Evolutionary conservation across 108 stramenopile species (phyloP).

Genomic region (Cyclotella baltica): DNA sequence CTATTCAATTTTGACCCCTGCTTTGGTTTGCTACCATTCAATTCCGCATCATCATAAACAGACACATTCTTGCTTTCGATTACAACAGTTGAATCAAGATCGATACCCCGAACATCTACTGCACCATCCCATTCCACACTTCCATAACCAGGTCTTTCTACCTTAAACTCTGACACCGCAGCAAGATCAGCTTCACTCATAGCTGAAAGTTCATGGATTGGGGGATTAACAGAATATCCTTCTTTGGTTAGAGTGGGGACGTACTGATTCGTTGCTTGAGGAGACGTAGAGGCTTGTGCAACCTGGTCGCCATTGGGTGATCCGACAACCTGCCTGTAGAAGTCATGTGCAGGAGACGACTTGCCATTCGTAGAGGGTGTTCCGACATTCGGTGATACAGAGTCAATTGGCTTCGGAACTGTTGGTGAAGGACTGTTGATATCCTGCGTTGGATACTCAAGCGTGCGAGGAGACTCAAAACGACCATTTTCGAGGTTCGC

Average conservation of each 20-base stretch:
- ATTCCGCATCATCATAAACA: constrained; percentile 88
- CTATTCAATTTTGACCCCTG: constrained; percentile 89
- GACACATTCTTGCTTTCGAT: constrained; percentile 88
- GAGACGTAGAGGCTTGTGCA: constrained; percentile 24
- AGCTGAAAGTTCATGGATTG: constrained; percentile 58
- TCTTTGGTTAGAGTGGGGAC: constrained; percentile 80
- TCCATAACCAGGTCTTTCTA: constrained; percentile 77
- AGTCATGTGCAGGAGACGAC: constrained; percentile 60
- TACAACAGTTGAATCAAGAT: constrained; percentile 79
- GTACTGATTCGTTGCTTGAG: constrained; percentile 18
- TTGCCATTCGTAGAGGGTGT: constrained; percentile 4
- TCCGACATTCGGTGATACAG: constrained; percentile 22
- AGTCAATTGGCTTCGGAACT: constrained; percentile 25
- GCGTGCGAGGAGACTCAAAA: constrained; percentile 24
- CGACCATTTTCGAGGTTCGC: constrained; percentile 43
- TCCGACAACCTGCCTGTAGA: constrained; percentile 70
- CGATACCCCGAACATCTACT: constrained; percentile 89
- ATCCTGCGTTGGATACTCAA: constrained; percentile 12
- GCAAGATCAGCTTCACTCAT: constrained; percentile 92
- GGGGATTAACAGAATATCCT: constrained; percentile 86
- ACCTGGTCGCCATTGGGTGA: constrained; percentile 33
- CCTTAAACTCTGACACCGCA: constrained; percentile 80
- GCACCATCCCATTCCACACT: constrained; percentile 93
- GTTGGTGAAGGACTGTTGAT: constrained; percentile 25
- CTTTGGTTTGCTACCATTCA: constrained; percentile 73